Evolutionary conservation across 163 green algal genomes (phyloP).

Genomic region (Chlorella variabilis): DNA sequence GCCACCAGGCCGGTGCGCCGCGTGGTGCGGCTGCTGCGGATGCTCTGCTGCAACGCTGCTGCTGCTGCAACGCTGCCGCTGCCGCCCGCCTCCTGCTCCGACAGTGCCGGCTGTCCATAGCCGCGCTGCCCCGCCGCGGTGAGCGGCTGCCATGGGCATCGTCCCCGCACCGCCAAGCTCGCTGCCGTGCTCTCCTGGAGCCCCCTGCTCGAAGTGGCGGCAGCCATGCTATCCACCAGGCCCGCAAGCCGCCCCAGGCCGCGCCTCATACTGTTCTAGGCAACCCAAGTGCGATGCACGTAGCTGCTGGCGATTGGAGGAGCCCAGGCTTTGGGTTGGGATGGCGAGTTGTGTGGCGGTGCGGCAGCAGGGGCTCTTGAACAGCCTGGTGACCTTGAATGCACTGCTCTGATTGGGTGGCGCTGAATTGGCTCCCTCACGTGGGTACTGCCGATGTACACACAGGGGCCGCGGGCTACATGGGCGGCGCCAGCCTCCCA

Average conservation of each 20-base stretch:
- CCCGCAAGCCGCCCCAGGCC: neutral
- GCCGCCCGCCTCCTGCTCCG: neutral
- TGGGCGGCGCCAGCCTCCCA: no score
- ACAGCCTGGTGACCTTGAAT: no score
- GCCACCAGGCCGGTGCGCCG: constrained; percentile 82
- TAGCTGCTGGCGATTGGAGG: no score
- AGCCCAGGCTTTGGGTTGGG: no score
- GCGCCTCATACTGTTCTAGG: no score
- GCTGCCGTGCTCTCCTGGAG: constrained; percentile 14
- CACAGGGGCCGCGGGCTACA: no score
- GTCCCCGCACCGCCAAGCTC: neutral
- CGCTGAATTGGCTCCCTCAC: no score
- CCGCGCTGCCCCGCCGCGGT: neutral
- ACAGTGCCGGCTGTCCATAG: constrained; percentile 7
- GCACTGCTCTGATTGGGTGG: no score
- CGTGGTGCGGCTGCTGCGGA: neutral
- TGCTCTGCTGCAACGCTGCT: constrained; percentile 11
- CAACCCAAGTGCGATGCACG: no score
- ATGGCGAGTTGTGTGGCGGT: no score
- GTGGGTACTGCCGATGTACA: no score
- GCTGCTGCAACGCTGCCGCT: neutral
- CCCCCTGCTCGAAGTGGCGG: neutral
- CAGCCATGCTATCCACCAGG: neutral
- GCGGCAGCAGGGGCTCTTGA: no score
- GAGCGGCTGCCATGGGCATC: neutral